Percentiles rank a stretch among this genome's conserved stretches.
phyloP scores from a whole-genome alignment of 2,329 filamentous ascomycete genomes.

The Colletotrichum trifolii region DNA sequence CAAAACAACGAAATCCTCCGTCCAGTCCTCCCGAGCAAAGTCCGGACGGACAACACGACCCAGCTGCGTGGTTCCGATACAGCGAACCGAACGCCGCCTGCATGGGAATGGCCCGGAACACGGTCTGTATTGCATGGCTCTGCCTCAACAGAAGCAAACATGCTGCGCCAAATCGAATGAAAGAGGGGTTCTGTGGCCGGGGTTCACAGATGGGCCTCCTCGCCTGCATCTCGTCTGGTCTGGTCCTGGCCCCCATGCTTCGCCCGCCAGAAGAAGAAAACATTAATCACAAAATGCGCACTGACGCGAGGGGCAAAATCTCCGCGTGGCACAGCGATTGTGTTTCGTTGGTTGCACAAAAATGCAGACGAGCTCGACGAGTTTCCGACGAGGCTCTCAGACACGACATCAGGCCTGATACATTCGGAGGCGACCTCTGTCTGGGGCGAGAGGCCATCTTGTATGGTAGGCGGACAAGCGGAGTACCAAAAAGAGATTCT shows the following conservation, averaged over 20 bases:
- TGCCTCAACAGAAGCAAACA: slow-evolving; percentile 1
- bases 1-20: slow-evolving; percentile 12
- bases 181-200: no score
- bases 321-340: slow-evolving; percentile 1
- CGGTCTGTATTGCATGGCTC: no score
- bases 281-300: neutral
- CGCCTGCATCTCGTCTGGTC: neutral
- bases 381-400: neutral
- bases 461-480: no score
- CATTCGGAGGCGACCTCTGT: neutral
- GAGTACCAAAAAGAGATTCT: no score
- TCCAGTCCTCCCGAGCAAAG: neutral
- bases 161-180: slow-evolving; percentile 10
- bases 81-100: slow-evolving; percentile 12
- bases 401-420: neutral
- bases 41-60: slow-evolving; percentile 3
- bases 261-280: neutral
- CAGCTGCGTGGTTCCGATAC: slow-evolving; percentile 12
- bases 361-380: neutral
- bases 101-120: neutral
- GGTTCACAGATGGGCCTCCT: no score
- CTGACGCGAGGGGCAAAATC: neutral
- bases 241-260: neutral
- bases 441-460: neutral
- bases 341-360: slow-evolving; percentile 2